A percentile compares a stretch with the other conserved stretches of the same genome.
These are phyloP conservation scores for Penstemon davidsonii DNA, from an alignment of 257 asterid genomes.

Conservation along the genomic window DNA sequence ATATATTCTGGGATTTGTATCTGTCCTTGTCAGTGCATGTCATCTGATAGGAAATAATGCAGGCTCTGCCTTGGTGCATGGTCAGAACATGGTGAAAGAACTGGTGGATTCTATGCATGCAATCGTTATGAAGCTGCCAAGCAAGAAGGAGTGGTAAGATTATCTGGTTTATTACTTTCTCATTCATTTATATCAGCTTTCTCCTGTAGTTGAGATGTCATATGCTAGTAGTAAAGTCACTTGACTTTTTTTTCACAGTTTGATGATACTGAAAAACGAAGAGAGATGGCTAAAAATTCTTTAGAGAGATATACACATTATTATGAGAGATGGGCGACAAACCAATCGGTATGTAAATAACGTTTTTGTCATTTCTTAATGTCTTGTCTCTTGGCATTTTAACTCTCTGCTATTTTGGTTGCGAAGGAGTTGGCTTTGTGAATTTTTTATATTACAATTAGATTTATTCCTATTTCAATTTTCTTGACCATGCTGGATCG, in stretches of 20 bases:
- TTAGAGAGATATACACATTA: constrained; percentile 95
- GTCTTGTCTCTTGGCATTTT: constrained; percentile 12
- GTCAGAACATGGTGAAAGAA: constrained; percentile 85
- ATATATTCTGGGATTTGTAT: constrained; percentile 6
- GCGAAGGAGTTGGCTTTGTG: constrained; percentile 8
- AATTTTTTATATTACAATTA: neutral
- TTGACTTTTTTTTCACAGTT: constrained; percentile 46
- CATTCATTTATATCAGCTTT: constrained; percentile 11
- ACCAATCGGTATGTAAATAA: constrained; percentile 70
- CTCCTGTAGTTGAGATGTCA: constrained; percentile 29
- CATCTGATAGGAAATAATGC: constrained; percentile 35
- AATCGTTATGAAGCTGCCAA: constrained; percentile 89
- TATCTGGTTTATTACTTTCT: constrained; percentile 20
- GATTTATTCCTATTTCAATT: too few relatives aligned
- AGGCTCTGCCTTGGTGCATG: constrained; percentile 97
- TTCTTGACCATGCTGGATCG: too few relatives aligned
- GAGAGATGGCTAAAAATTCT: constrained; percentile 98
- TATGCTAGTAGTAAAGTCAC: constrained; percentile 23
- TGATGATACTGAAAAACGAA: constrained; percentile 89
- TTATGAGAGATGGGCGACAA: constrained; percentile 98
- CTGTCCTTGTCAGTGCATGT: constrained; percentile 19
- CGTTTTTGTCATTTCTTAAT: constrained; percentile 6
- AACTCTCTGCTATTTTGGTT: constrained; percentile 19
- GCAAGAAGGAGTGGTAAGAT: constrained; percentile 83
- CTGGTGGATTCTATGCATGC: constrained; percentile 96